Evolutionary conservation across 176 grass and related monocot genomes (phyloP), one percentile per base, ranked within the genome.

Genomic region (Aegilops umbellulata): DNA sequence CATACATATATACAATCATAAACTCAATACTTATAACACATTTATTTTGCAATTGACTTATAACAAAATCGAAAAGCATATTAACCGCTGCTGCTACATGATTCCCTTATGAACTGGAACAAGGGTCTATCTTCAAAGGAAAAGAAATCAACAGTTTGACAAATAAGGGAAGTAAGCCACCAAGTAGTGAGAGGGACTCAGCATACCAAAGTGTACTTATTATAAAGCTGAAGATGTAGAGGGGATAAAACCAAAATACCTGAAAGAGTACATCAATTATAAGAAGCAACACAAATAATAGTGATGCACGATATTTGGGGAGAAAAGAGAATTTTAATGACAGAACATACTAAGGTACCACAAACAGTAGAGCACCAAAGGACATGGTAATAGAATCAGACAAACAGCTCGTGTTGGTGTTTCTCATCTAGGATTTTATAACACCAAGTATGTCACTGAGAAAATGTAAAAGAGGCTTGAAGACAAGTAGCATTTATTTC

Each of bases 181-280:
- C 61, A 80, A 39, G 36, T 22, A 82, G 87, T 27, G 77, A 55
- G 27, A 86, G 63, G 35, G 47, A 62, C 19, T 74, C 42, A 69
- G 80, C 93, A 34, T 95, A 98, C 97, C 97, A 96, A 70, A 98
- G 83, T 44, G 92, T 69, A 80, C 94, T 95, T 69, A 98, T 77
- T 65, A 98, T 69, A 75, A 98, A 90, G 84, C 97, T 98, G 92
- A 95, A 98, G 82, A 98, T 41, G 64, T 98, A 96, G 58, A 98
- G 92, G 39, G 92, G 97, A 82, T 98, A 98, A 88, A 98, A 94
- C 97, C 97, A 98, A 78, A 94, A 83, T 81, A 98, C 84, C 97
- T 98, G 91, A 93, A 86, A 86, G 20, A 46, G 20, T 84, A 16
- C 10, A 58, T 74, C 19, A 80, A 53, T 86, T 66, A 67, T 81